These are phyloP conservation scores for Boletales sp. DNA, from an alignment of 768 basidiomycete species.

Conservation along the genomic window DNA sequence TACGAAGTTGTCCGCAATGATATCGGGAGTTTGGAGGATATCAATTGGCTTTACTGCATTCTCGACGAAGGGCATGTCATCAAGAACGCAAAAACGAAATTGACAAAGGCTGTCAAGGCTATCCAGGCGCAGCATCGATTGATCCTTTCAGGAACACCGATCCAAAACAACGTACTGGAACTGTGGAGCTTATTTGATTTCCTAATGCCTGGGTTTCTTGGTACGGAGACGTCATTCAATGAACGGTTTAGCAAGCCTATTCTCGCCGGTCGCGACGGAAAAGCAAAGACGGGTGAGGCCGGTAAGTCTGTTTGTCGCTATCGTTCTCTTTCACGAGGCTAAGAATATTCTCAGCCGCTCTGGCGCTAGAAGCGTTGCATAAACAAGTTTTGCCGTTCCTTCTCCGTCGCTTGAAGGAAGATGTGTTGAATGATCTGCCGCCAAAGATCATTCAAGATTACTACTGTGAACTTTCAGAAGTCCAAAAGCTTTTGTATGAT, in stretches of 20 bases:
- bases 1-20: conserved; percentile 98
- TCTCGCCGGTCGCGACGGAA: conserved; percentile 90
- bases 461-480: conserved; percentile 92
- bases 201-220: conserved; percentile 98
- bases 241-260: conserved; percentile 97
- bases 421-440: conserved; percentile 91
- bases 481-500: conserved; percentile 94
- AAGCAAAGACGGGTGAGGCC: conserved; percentile 90
- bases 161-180: conserved; percentile 98
- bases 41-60: conserved; percentile 93
- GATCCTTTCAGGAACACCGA: conserved; percentile 94
- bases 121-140: conserved; percentile 89
- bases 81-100: conserved; percentile 97
- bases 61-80: conserved; percentile 98
- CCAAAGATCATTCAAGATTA: conserved; percentile 99
- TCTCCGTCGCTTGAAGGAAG: conserved; percentile 93
- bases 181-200: conserved; percentile 99
- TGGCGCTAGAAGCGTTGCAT: conserved; percentile 93
- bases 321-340: not conserved
- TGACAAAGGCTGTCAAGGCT: conserved; percentile 93
- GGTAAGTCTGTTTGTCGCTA: conserved; percentile 50
- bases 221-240: conserved; percentile 92
- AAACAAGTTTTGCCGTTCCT: conserved; percentile 99
- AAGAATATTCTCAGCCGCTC: conserved; percentile 55
- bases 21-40: conserved; percentile 63